phyloP scores from a whole-genome alignment of 257 asterid species.

The Solanum rostratum region DNA sequence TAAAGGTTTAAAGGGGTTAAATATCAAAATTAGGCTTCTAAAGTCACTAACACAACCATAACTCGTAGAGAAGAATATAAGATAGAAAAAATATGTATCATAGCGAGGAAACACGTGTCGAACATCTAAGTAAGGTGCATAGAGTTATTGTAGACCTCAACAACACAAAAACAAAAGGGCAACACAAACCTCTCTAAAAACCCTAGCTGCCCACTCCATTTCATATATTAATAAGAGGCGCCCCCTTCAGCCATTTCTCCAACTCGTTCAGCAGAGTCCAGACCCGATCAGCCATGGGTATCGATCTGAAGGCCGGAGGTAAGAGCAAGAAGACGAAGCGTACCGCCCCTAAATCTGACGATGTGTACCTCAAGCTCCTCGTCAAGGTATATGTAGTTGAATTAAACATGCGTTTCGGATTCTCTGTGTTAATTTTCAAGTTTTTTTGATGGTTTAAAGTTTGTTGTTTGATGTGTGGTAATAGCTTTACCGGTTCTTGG shows the following conservation, averaged over 20 bases:
- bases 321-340: slow-evolving; percentile 89
- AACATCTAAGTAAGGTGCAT: neutral
- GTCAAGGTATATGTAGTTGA: slow-evolving; percentile 38
- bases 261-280: neutral
- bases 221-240: neutral
- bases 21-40: neutral
- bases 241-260: neutral
- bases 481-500: slow-evolving; percentile 79
- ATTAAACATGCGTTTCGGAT: neutral
- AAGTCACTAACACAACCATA: neutral
- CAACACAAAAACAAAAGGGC: neutral
- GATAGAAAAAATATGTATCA: neutral
- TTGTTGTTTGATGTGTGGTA: neutral
- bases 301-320: slow-evolving; percentile 90
- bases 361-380: slow-evolving; percentile 62
- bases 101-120: neutral
- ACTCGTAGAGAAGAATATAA: neutral
- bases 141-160: neutral
- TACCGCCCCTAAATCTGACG: slow-evolving; percentile 69
- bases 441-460: neutral
- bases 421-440: neutral
- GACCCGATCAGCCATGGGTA: slow-evolving; percentile 28
- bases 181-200: neutral
- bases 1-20: neutral
- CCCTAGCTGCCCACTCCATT: neutral